These are phyloP conservation scores for Leccinum variicolor DNA, from an alignment of 768 basidiomycete genomes.

Conservation along the genomic window DNA sequence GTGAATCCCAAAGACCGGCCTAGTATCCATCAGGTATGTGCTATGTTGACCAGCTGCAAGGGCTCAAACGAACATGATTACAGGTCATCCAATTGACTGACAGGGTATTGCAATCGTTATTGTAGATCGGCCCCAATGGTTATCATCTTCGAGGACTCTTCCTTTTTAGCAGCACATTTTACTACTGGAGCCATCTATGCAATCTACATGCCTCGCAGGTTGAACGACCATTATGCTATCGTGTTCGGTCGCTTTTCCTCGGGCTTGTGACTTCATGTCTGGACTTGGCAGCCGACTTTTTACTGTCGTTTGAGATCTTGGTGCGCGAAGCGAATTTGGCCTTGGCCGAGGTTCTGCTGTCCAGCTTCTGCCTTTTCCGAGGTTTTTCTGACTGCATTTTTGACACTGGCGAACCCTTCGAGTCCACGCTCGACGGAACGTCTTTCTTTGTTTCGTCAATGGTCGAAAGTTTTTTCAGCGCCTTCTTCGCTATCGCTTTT, in stretches of 20 bases:
- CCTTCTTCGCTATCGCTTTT: slow-evolving; percentile 39
- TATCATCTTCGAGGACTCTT: neutral
- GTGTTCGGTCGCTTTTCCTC: neutral
- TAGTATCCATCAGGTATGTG: slow-evolving; percentile 74
- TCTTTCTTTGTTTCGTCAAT: neutral
- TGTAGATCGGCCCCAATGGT: slow-evolving; percentile 28
- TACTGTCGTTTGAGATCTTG: neutral
- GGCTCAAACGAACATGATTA: slow-evolving; percentile 2
- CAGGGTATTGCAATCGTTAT: slow-evolving; percentile 55
- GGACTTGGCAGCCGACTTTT: slow-evolving; percentile 2
- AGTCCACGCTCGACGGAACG: neutral
- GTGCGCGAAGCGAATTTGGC: neutral
- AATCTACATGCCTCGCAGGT: neutral
- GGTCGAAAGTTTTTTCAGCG: slow-evolving; percentile 1
- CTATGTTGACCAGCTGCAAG: neutral
- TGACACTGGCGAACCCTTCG: neutral
- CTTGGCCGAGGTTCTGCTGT: slow-evolving; percentile 2
- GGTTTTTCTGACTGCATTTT: slow-evolving; percentile 1
- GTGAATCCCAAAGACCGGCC: slow-evolving; percentile 81
- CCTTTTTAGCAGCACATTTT: slow-evolving; percentile 6
- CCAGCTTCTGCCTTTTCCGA: slow-evolving; percentile 18
- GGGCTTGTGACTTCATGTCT: neutral
- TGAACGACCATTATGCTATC: slow-evolving; percentile 4
- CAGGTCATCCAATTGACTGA: slow-evolving; percentile 70
- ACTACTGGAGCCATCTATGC: slow-evolving; percentile 7